Evolutionary conservation across 139 green algal species (phyloP).

Genomic region (Chlamydomonas sp.): DNA sequence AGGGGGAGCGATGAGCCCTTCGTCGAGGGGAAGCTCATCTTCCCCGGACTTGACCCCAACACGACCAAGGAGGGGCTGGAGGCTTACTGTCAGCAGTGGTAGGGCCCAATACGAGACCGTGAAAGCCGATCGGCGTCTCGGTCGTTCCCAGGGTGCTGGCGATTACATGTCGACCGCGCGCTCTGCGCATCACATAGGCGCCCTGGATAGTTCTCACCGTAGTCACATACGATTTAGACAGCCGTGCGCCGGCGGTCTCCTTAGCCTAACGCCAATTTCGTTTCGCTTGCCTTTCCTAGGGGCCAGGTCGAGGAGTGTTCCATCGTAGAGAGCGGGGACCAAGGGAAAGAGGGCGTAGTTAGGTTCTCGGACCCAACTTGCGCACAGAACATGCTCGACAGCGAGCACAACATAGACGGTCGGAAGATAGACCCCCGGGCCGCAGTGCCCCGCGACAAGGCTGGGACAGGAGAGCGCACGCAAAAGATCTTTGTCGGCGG

Average conservation of each 20-base stretch:
- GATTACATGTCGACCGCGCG: no score
- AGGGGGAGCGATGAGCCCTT: background rate
- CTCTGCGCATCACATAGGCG: background rate
- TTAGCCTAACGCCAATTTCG: constrained; percentile 14
- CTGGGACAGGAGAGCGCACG: constrained; percentile 57
- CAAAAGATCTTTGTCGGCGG: constrained; percentile 89
- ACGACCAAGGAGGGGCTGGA: constrained; percentile 32
- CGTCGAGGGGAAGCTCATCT: constrained; percentile 16
- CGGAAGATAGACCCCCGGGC: constrained; percentile 78
- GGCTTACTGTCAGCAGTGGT: constrained; percentile 36
- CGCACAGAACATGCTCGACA: constrained; percentile 32
- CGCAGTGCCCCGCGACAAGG: constrained; percentile 70
- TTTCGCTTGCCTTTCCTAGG: constrained; percentile 18
- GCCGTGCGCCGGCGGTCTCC: no score
- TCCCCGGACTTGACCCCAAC: background rate
- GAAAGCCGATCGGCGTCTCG: no score
- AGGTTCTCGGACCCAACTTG: constrained; percentile 41
- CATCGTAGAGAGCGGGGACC: constrained; percentile 2
- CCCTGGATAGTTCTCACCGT: no score
- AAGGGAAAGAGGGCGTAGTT: constrained; percentile 13
- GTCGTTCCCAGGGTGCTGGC: no score
- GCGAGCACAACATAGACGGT: constrained; percentile 73
- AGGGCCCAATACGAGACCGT: background rate
- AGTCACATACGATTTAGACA: no score
- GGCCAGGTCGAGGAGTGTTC: constrained; percentile 38